Base-by-base conservation (phyloP, 495 filamentous ascomycete species). In the Parathielavia appendiculata region DNA sequence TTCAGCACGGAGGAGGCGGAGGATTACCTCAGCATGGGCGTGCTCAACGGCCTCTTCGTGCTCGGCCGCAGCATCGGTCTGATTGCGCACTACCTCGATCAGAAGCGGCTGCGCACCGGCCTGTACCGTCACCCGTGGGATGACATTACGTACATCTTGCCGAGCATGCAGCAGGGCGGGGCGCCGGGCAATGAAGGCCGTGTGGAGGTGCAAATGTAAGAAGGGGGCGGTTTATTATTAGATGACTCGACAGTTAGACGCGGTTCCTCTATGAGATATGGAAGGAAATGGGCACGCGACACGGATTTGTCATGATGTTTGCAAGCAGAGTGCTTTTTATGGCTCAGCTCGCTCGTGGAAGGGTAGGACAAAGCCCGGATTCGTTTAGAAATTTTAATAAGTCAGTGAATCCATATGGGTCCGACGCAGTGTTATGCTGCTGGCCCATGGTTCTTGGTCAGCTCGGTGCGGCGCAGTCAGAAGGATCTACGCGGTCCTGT, bases 71-170 rank as follows among this genome's bases (percentile, higher is more conserved):
- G 83, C 74, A 98, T 98, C 66, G 93, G 93, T 89, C 80, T 98
- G 65, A 98, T 97, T 86, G 93, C 93, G 63, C 93, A 98, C 80
- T 97, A 91, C 84, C 87, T 98, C 64, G 93, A 98, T 76, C 93
- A 98, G 82, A 98, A 98, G 91, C 84, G 93, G 73, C 83, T 98
- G 75, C 86, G 92, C 67, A 98, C 93, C 66, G 93, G 93, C 69
- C 83, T 98, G 63, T 98, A 98, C 87, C 87, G 93, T 73, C 93
- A 96, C 83, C 92, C 92, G 70, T 96, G 91, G 91, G 92, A 96
- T 72, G 90, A 95, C 73, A 97, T 97, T 73, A 97, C 92, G 60
- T 97, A 97, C 78, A 81, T 97, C 49, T 87, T 97, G 53, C 92
- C 92, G 64, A 88, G 80, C 74, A 79, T 96, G 61, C 79, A 81